Evolutionary conservation across 192 early-diverging fungal genomes (phyloP), one percentile per base, ranked within the genome.

Genomic region (Spinellus fusiger): DNA sequence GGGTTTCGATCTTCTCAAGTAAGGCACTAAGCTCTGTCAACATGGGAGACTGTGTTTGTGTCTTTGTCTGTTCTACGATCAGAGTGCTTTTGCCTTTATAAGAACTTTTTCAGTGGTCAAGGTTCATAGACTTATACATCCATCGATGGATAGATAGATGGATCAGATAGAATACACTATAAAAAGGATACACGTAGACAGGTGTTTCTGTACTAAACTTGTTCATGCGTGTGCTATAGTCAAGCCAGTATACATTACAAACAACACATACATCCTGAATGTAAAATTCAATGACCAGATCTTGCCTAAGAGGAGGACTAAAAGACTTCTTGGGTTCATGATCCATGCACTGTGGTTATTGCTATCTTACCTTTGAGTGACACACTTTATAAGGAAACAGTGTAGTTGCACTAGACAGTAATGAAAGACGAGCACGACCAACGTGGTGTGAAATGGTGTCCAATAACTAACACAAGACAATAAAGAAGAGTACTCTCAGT

Each of bases 361-460:
- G 23, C 6, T 52, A 29, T 18, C 2, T 47, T 59, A 67, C 65
- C 32, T 65, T 71, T 18, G 69, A 58, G 44, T 71, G 69, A 20
- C 69, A 71, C 18, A 71, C 69, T 54, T 65, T 64, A 35, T 65
- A 65, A 6, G 69, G 69, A 26, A 71, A 71, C 37, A 65, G 61
- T 8, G 59, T 40, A 0, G 69, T 52, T 61, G 65, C 69, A 32
- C 34, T 61, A 5, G 63, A 61, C 48, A 57, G 59, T 22, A 71
- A 71, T 0, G 69, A 62, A 56, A 49, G 51, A 33, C 54, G 54
- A 25, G 69, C 69, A 56, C 54, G 63, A 33, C 61, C 59, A 10
- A 71, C 49, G 32, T 54, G 59, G 20, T 37, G 46, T 35, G 51
- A 61, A 40, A 71, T 51, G 32, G 47, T 48, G 25, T 60, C 69